Evolutionary conservation across 2,329 filamentous ascomycete species (phyloP).

Genomic region (Aspergillus sp.): DNA sequence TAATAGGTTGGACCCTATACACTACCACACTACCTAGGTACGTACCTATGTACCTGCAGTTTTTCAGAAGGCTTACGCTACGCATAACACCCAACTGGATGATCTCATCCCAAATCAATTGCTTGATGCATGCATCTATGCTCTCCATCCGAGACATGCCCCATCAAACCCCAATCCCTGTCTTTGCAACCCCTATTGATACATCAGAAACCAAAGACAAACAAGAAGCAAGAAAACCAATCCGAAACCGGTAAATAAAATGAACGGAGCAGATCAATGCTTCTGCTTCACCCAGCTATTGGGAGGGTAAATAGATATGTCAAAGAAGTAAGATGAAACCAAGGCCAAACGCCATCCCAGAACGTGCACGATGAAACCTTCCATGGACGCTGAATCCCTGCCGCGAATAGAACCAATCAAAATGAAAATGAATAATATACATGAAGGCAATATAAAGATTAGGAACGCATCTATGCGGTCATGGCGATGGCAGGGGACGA

Average conservation of each 20-base stretch:
- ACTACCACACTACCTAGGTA: too few relatives aligned
- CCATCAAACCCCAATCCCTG: neutral
- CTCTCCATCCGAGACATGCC: neutral
- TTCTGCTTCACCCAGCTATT: too few relatives aligned
- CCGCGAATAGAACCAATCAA: neutral
- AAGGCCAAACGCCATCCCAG: constrained; percentile 9
- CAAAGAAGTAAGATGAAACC: neutral
- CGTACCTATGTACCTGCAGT: too few relatives aligned
- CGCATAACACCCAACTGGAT: too few relatives aligned
- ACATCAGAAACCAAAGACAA: neutral
- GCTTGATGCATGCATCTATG: neutral
- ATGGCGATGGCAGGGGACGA: constrained; percentile 48
- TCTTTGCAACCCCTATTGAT: constrained; percentile 1
- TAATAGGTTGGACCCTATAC: too few relatives aligned
- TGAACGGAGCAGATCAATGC: neutral
- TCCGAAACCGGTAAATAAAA: neutral
- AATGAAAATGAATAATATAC: constrained; percentile 23
- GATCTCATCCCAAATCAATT: neutral
- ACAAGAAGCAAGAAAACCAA: neutral
- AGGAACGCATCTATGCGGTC: constrained; percentile 29
- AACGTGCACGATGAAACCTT: neutral
- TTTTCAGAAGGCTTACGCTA: too few relatives aligned
- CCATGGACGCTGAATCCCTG: neutral
- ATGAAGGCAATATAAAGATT: constrained; percentile 12
- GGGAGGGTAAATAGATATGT: neutral